phyloP scores from a whole-genome alignment of 345 rosid genomes.

The Moricandia moricandioides region DNA sequence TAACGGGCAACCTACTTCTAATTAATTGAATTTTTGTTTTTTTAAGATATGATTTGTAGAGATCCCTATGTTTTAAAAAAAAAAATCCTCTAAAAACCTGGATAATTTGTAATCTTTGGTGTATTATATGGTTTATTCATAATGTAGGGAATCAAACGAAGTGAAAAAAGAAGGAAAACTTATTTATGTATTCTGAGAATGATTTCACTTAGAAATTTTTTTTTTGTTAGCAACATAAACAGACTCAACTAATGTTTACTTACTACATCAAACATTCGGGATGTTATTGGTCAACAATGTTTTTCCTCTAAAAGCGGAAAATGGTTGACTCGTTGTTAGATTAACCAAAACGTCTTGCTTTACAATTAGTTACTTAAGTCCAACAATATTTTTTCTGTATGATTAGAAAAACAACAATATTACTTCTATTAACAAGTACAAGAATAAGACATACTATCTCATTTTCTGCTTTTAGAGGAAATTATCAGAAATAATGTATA shows the following conservation, averaged over 20 bases:
- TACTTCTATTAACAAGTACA: background rate
- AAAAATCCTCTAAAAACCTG: background rate
- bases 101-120: background rate
- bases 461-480: background rate
- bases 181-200: background rate
- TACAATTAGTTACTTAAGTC: background rate
- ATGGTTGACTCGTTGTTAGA: background rate
- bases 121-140: background rate
- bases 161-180: background rate
- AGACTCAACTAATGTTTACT: too few species aligned
- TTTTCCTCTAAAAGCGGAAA: background rate
- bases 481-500: background rate
- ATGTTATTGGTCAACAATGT: background rate
- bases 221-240: too few species aligned
- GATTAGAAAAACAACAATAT: background rate
- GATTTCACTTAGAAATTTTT: background rate
- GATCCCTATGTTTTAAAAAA: background rate
- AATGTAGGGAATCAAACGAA: background rate
- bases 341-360: background rate
- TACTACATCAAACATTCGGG: background rate
- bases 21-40: slow-evolving; percentile 3
- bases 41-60: background rate
- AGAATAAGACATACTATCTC: background rate
- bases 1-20: background rate
- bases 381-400: background rate